These are phyloP conservation scores for Quercus gilva DNA, from an alignment of 306 rosid species.

Conservation along the genomic window DNA sequence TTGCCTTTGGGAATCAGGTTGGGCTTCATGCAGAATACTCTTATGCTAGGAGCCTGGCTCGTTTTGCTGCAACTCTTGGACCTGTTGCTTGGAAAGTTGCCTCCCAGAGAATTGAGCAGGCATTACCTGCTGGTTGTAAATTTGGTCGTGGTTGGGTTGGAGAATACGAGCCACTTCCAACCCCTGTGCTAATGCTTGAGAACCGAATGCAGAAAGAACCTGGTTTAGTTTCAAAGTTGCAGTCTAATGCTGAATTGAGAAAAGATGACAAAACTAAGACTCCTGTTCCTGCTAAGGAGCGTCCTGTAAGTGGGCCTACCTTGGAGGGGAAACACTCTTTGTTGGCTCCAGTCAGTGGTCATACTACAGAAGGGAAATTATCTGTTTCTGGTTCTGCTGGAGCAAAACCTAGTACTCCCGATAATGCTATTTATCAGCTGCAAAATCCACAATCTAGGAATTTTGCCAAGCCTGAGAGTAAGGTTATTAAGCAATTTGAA, in stretches of 20 bases:
- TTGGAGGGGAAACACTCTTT: conserved; percentile 47
- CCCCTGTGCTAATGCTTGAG: conserved; percentile 76
- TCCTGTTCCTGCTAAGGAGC: conserved; percentile 41
- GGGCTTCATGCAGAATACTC: conserved; percentile 97
- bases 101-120: conserved; percentile 84
- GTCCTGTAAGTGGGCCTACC: conserved; percentile 35
- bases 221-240: conserved; percentile 36
- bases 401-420: conserved; percentile 39
- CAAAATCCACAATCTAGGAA: conserved; percentile 46
- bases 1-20: conserved; percentile 49
- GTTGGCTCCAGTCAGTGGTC: conserved; percentile 36
- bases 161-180: conserved; percentile 95
- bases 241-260: conserved; percentile 34
- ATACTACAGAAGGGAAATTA: conserved; percentile 51
- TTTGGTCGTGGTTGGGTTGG: conserved; percentile 99
- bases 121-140: conserved; percentile 79
- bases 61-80: conserved; percentile 88
- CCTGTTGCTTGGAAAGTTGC: conserved; percentile 93
- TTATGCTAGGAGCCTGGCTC: conserved; percentile 96
- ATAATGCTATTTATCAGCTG: conserved; percentile 40
- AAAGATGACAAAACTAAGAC: conserved; percentile 49
- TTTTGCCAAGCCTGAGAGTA: conserved; percentile 49
- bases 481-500: conserved; percentile 66
- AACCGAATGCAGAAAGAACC: conserved; percentile 51
- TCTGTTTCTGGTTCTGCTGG: conserved; percentile 52